Conservation (phyloP, 305 asterid genomes). For the Salvia sclarea region DNA sequence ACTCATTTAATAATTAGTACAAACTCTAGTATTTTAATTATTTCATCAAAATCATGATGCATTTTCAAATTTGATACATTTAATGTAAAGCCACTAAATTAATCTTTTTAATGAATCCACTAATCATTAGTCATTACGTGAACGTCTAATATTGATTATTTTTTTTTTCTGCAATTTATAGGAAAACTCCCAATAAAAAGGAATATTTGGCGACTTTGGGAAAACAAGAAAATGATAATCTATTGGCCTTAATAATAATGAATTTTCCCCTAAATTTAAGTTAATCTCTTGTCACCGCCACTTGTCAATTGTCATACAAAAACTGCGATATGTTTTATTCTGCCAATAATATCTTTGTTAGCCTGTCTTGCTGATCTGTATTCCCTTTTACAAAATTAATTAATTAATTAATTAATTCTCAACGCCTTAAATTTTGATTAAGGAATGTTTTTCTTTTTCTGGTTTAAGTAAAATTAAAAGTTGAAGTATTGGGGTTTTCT, state of each 20-base stretch:
- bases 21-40: neutral
- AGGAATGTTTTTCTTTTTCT: conserved; percentile 34
- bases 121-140: neutral
- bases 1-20: neutral
- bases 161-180: too few relatives aligned
- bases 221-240: neutral
- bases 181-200: neutral
- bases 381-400: conserved; percentile 4
- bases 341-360: conserved; percentile 43
- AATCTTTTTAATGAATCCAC: neutral
- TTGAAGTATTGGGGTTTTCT: conserved; percentile 35
- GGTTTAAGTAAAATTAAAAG: conserved; percentile 19
- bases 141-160: neutral
- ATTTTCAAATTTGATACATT: too few relatives aligned
- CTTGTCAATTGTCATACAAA: conserved; percentile 9
- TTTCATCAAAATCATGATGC: neutral
- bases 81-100: too few relatives aligned
- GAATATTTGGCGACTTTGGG: neutral
- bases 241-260: neutral
- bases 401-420: too few relatives aligned
- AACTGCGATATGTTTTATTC: conserved; percentile 6
- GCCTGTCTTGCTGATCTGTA: conserved; percentile 41
- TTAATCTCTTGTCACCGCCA: neutral
- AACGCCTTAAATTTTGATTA: conserved; percentile 11
- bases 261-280: neutral